Evolutionary conservation across 495 filamentous ascomycete species (phyloP).

Genomic region (Apodospora peruviana): DNA sequence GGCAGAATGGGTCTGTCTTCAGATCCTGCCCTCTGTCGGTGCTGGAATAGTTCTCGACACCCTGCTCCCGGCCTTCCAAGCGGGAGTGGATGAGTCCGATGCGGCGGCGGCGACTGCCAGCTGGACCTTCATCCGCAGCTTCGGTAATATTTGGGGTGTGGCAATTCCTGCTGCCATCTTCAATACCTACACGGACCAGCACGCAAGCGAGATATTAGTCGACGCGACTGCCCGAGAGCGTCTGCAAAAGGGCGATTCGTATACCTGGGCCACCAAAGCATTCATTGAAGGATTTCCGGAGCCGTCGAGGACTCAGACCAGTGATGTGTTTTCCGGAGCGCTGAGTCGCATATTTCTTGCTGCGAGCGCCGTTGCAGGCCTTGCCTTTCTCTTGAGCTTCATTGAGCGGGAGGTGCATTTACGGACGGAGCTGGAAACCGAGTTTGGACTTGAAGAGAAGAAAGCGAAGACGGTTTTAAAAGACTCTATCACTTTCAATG

Average conservation of each 20-base stretch:
- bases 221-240: conserved; percentile 13
- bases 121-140: conserved; percentile 40
- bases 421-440: conserved; percentile 22
- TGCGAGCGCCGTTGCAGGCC: conserved; percentile 16
- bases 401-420: conserved; percentile 22
- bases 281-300: conserved; percentile 18
- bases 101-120: conserved; percentile 32
- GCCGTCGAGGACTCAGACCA: conserved; percentile 14
- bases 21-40: conserved; percentile 18
- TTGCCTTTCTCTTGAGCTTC: conserved; percentile 17
- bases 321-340: conserved; percentile 13
- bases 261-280: conserved; percentile 19
- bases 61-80: conserved; percentile 34
- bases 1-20: conserved; percentile 2
- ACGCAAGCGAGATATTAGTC: conserved; percentile 6
- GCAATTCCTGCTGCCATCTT: conserved; percentile 44
- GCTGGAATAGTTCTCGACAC: conserved; percentile 25
- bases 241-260: conserved; percentile 18
- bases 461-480: too few relatives aligned
- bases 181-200: conserved; percentile 31
- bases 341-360: conserved; percentile 21
- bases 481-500: too few relatives aligned
- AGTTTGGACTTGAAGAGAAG: conserved; percentile 24
- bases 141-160: conserved; percentile 46
- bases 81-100: conserved; percentile 29